Evolutionary conservation across 345 rosid species (phyloP).

Genomic region (Melaleuca alternifolia): DNA sequence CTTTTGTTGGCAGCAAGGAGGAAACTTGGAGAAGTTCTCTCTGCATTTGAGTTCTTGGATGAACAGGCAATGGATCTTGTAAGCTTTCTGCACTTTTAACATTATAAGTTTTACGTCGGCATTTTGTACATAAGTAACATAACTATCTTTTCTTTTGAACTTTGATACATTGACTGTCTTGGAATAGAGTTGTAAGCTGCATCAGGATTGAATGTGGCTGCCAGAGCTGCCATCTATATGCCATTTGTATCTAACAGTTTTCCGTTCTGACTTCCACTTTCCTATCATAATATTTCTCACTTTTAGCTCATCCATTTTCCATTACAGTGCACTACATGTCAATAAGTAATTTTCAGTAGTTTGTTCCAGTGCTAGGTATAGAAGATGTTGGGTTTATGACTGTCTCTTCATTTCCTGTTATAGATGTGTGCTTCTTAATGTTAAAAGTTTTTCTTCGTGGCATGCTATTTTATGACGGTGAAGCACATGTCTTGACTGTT

Average conservation of each 20-base stretch:
- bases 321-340: not conserved
- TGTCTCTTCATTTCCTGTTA: not conserved
- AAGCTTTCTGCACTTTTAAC: conserved; percentile 5
- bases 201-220: not conserved
- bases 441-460: not conserved
- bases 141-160: not conserved
- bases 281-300: not conserved
- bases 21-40: conserved; percentile 89
- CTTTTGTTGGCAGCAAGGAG: conserved; percentile 74
- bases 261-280: not conserved
- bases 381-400: not conserved
- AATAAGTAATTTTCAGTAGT: not conserved
- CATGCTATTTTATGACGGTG: not conserved
- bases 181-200: not conserved
- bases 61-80: conserved; percentile 65
- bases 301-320: not conserved
- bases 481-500: not conserved
- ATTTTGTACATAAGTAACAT: not conserved
- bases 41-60: conserved; percentile 92
- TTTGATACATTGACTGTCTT: not conserved
- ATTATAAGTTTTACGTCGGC: not conserved
- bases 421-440: not conserved
- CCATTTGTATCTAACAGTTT: not conserved
- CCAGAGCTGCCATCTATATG: not conserved
- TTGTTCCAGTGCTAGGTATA: not conserved